Evolutionary conservation across 139 green algal genomes (phyloP), one percentile per base, ranked within the genome.

Genomic region (Astrephomene gubernaculifera): DNA sequence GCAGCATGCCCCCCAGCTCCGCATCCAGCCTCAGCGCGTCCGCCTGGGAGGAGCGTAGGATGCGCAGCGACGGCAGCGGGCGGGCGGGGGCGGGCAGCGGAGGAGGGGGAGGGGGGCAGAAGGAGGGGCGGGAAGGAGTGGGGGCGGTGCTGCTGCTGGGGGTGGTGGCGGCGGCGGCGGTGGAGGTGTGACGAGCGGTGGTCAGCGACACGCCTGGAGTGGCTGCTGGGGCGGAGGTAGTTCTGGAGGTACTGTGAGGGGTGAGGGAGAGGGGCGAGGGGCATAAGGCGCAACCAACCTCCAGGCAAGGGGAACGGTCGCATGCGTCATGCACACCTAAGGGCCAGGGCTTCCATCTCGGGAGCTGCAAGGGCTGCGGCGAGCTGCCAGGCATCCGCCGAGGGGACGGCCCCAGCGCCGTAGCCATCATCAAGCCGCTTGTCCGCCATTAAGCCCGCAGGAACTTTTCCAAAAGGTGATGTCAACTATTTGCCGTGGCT

Each of bases 41-140:
- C 69, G 96, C 81, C 89, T 98, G 93, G 44, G 90, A 96, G 54
- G 94, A 96, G 5, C 94, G 90, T 87, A 98, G 90, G 8, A 98
- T 87, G 10, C 63, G 79, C 8, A 96, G 87, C 9, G 35, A 31
- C 21, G 81, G 81, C 63, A 29, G 64, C 63, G 43, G 22, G 6
- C 41, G n/a, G 39, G 39, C 21, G 2, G 38, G 57, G n/a, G n/a
- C n/a, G n/a, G 19, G 14, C 36, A 38, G 57, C n/a, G 31, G 33
- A 5, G 2, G 44, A 43, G 27, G 29, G 12, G 6, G 17, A n/a
- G 4, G 71, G 4, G 53, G 60, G 4, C 6, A 31, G 12, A 41
- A 27, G 24, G 68, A 3, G 12, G 68, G 68, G 5, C 25, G 68
- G 1, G 38, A 38, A 38, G 67, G 14, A 49, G 67, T n/a, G n/a